Base-by-base conservation (phyloP, 192 early-diverging fungal genomes). In the Coemansia guatemalensis region DNA sequence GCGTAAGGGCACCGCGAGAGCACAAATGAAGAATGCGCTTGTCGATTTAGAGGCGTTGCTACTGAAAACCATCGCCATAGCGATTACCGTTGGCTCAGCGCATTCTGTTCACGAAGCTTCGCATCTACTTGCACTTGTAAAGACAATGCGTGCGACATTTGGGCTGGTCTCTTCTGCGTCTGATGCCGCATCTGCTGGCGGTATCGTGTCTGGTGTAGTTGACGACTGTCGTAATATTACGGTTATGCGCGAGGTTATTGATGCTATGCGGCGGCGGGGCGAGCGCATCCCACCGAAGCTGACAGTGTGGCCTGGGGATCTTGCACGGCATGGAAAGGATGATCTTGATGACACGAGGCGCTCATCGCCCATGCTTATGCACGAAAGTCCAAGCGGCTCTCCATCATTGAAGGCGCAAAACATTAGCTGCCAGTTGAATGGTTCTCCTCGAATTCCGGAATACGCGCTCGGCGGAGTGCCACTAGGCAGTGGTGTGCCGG, bases 221-320 rank as follows among this genome's bases (percentile, higher is more conserved):
- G 79, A 76, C 22, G 69, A 68, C 33, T 58, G 73, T 25, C 60
- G 60, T 29, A 75, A 73, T 22, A 64, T 75, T 21, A 75, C 78
- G 4, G 73, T 64, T 49, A 66, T 62, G 29, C 78, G 78, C 7
- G 78, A 81, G 41, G 54, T 50, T 2, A 56, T 80, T 11, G 77
- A 80, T 27, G 69, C 50, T 6, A 20, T 64, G 18, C 54, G 65
- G 27, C 64, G 67, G n/a, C 60, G 50, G 27, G 27, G 23, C 8
- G 58, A 75, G 3, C 48, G 39, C 2, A 25, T 71, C 14, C 67
- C 78, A 1, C 53, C 73, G 1, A 26, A 56, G 1, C 54, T 75
- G 11, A 56, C 53, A 0, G 20, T 30, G 12, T 81, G 78, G 78
- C 78, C 78, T 14, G 49, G 57, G 0, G 66, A 78, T 8, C 20